These are phyloP conservation scores for Penicillium antarcticum DNA, from an alignment of 495 filamentous ascomycete genomes.

Conservation along the genomic window DNA sequence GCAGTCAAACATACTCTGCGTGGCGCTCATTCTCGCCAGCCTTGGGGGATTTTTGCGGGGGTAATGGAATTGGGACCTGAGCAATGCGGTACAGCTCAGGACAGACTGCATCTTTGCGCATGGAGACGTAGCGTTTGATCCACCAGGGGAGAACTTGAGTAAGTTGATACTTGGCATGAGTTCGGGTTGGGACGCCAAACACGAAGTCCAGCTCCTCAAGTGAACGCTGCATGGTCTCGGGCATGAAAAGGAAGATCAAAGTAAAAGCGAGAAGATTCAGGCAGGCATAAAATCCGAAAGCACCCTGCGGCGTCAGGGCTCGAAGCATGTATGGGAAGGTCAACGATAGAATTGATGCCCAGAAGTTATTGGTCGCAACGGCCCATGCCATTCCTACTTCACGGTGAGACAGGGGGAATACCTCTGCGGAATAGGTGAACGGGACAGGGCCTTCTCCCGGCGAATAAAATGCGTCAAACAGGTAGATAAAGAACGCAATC, in stretches of 20 bases:
- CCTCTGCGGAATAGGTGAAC: constrained; percentile 77
- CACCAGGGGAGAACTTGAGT: constrained; percentile 49
- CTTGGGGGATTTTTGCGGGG: neutral
- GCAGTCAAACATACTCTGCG: neutral
- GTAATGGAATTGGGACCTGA: neutral
- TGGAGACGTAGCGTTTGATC: constrained; percentile 49
- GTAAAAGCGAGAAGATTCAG: constrained; percentile 61
- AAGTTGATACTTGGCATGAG: constrained; percentile 48
- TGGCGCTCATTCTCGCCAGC: neutral
- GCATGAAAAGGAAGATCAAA: constrained; percentile 65
- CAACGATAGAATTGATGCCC: constrained; percentile 61
- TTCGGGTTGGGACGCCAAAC: constrained; percentile 49
- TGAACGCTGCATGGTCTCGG: constrained; percentile 62
- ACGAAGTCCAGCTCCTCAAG: constrained; percentile 59
- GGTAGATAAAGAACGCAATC: constrained; percentile 67
- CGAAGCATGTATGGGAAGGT: constrained; percentile 64
- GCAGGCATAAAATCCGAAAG: constrained; percentile 59
- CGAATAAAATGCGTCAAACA: constrained; percentile 72
- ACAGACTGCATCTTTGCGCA: constrained; percentile 30
- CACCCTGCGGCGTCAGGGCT: constrained; percentile 45
- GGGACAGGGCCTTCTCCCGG: constrained; percentile 82
- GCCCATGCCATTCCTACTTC: constrained; percentile 74
- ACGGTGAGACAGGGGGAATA: constrained; percentile 70
- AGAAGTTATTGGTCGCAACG: constrained; percentile 66
- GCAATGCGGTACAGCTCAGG: constrained; percentile 39